Percentiles rank a stretch among this genome's conserved stretches.
Conservation (phyloP, 2,329 filamentous ascomycete species). For the Simplicillium aogashimaense region DNA sequence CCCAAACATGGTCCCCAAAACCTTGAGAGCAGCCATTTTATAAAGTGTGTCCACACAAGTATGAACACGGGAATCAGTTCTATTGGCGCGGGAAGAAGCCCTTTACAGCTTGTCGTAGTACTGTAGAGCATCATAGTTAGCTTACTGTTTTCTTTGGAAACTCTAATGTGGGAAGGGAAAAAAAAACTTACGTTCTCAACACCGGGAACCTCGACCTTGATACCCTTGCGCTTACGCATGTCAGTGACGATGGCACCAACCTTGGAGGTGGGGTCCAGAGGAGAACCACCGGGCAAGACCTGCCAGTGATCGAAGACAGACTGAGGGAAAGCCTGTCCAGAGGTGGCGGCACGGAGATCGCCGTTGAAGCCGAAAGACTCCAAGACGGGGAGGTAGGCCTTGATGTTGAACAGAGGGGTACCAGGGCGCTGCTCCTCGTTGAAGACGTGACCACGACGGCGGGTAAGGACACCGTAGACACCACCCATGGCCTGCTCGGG, state of each 20-base stretch:
- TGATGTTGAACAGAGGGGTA: slow-evolving; percentile 99
- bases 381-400: slow-evolving; percentile 92
- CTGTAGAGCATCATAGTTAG: no score
- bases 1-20: slow-evolving; percentile 18
- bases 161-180: background rate
- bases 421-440: slow-evolving; percentile 94
- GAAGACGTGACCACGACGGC: slow-evolving; percentile 98
- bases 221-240: slow-evolving; percentile 99
- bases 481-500: slow-evolving; percentile 98
- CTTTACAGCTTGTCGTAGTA: slow-evolving; percentile 99
- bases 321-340: slow-evolving; percentile 98
- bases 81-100: slow-evolving; percentile 31
- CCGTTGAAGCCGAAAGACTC: slow-evolving; percentile 99
- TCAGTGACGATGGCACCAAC: slow-evolving; percentile 73
- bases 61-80: slow-evolving; percentile 33
- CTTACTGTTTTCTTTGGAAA: slow-evolving; percentile 2
- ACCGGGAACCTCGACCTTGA: slow-evolving; percentile 90
- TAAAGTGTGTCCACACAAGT: slow-evolving; percentile 23
- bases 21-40: slow-evolving; percentile 27
- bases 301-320: slow-evolving; percentile 99
- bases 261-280: slow-evolving; percentile 74
- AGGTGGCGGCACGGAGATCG: slow-evolving; percentile 87
- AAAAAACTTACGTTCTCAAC: no score
- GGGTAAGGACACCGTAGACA: slow-evolving; percentile 98
- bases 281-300: slow-evolving; percentile 85